Base-by-base conservation (phyloP, 2,329 filamentous ascomycete species). In the Diaporthe sp. region DNA sequence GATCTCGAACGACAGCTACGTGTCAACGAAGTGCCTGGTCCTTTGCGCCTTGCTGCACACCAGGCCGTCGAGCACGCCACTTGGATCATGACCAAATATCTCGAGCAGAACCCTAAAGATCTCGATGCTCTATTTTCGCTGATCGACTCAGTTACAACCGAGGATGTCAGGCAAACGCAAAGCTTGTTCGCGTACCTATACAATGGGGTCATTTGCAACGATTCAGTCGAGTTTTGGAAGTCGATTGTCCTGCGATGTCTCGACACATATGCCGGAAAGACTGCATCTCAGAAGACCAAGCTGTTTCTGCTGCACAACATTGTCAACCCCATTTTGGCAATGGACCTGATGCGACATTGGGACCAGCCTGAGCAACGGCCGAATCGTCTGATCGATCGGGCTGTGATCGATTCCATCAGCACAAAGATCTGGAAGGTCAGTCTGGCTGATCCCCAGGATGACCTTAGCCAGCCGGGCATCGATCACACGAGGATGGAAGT, bases 401-500 rank as follows among this genome's bases (percentile, higher is more conserved):
- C 91, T 65, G 92, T 99, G 85, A 96, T 97, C 46, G 96, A 98
- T 77, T 93, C 94, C 12, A 94, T 99, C 76, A 95, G 97, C 82
- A 93, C 93, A 79, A 97, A 96, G 83, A 92, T 99, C 72, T 99
- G 97, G 97, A 96, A 95, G 83, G 93, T 95, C 31, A 95, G 97
- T 77, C 88, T 95, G 44, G 92, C 93, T 37, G 95, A 98, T 83
- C 89, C 93, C 3, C 92, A 92, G 53, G 96, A 98, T 79, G 97
- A 98, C 80, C 91, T 93, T 49, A 91, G 90, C 4, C 95, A 96
- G 80, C 91, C 94, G 49, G 95, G 96, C 17, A 95, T 98, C 70
- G 97, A 99, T 82, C 97, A 98, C 84, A 97, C 96, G 2, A 91
- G 97, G 22, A 98, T 98, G 92, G 97, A 99, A 82, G 90, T 98